These are phyloP conservation scores for Trapa bicornis DNA, from an alignment of 345 rosid species.

Conservation along the genomic window DNA sequence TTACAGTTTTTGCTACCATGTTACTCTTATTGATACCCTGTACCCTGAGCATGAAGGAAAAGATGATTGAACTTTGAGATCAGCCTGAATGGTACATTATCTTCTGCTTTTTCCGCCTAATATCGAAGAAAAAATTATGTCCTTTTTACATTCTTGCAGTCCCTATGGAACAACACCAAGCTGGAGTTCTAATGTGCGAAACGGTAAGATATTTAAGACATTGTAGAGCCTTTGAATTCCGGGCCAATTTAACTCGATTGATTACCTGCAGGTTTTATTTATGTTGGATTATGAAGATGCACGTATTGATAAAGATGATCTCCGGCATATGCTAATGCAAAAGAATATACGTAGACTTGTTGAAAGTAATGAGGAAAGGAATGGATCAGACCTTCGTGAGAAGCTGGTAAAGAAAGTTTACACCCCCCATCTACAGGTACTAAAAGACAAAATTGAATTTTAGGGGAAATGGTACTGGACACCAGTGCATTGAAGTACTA, in stretches of 20 bases:
- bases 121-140: background rate
- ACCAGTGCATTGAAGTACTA: too few relatives aligned
- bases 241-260: background rate
- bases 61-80: background rate
- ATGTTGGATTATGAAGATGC: conserved; percentile 30
- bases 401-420: conserved; percentile 52
- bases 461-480: too few relatives aligned
- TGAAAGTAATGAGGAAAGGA: conserved; percentile 34
- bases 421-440: conserved; percentile 16
- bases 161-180: conserved; percentile 44
- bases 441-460: too few relatives aligned
- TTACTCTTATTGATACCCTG: background rate
- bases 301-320: conserved; percentile 59
- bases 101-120: background rate
- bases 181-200: conserved; percentile 26
- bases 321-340: conserved; percentile 65
- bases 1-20: background rate
- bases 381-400: conserved; percentile 57
- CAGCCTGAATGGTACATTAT: background rate
- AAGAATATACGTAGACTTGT: conserved; percentile 40
- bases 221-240: conserved; percentile 5
- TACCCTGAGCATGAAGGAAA: background rate
- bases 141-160: conserved; percentile 33
- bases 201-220: conserved; percentile 24
- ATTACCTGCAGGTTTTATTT: conserved; percentile 4